Evolutionary conservation across 2,329 filamentous ascomycete genomes (phyloP), one percentile per base, ranked within the genome.

Genomic region (Helotiales sp.): DNA sequence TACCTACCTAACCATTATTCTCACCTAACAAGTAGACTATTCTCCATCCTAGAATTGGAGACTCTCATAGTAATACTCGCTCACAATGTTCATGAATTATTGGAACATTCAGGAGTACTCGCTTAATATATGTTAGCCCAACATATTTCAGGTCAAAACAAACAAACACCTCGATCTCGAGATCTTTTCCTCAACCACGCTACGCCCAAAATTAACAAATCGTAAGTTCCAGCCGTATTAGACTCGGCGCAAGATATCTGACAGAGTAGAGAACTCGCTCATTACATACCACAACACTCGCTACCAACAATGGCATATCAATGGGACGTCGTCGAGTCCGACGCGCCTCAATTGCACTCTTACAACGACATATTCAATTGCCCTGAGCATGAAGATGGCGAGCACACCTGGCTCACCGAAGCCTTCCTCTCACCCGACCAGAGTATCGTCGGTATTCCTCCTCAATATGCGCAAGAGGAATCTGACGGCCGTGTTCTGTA

Each of bases 391-490:
- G 42, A 55, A 25, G 58, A 67, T 29, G 40, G 19, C 4, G 22
- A 44, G 2, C 19, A 44, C 22, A 53, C 50, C 22, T 68, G 59
- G 51, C 29, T 67, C 6, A 63, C 57, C 29, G 34, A 42, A 10
- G 46, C 51, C 4, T 40, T 46, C 19, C 44, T 67, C 10, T 7
- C 40, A 2, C 7, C 54, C 19, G 7, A 29, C 3, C 36, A 25
- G 2, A 48, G 57, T 12, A 55, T 67, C 19, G 64, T 65, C 2
- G 63, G 61, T 7, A 61, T 67, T 15, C 66, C 67, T 2, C 31
- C 40, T 1, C 38, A 42, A 6, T 69, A 66, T 31, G 52, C 40
- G 2, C 19, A 33, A 17, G 62, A 63, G 25, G 38, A 59, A 17
- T 17, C 44, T 15, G 62, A 66, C 24, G 38, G 53, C 3, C 63